phyloP scores from a whole-genome alignment of 2,329 filamentous ascomycete species.

The Atkinsonella texensis region DNA sequence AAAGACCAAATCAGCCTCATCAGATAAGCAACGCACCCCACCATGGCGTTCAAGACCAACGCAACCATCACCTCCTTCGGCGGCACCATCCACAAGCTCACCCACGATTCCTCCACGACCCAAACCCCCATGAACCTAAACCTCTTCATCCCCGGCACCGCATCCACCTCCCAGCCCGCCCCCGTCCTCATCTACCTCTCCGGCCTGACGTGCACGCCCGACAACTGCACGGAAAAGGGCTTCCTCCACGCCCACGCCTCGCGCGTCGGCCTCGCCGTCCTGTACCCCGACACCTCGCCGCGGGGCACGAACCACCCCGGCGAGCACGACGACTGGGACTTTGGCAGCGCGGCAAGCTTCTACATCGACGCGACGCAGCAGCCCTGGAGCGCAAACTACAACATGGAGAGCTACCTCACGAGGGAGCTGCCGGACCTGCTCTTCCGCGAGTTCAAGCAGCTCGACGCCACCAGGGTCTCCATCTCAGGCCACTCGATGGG shows the following conservation, averaged over 20 bases:
- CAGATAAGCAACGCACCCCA: conserved; percentile 11
- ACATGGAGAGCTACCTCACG: conserved; percentile 92
- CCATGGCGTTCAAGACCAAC: conserved; percentile 80
- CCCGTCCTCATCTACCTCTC: conserved; percentile 90
- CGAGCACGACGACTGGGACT: conserved; percentile 84
- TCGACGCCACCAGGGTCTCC: conserved; percentile 61
- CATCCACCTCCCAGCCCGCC: conserved; percentile 40
- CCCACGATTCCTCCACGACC: conserved; percentile 67
- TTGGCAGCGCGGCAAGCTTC: conserved; percentile 85
- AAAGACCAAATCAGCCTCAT: neutral
- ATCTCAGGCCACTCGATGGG: conserved; percentile 97
- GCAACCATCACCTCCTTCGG: conserved; percentile 85
- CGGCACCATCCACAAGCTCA: conserved; percentile 88
- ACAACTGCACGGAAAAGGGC: conserved; percentile 71
- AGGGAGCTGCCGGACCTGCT: conserved; percentile 71
- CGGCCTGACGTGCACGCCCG: conserved; percentile 86
- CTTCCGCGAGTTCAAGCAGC: conserved; percentile 54
- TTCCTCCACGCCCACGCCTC: conserved; percentile 83
- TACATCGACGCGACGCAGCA: conserved; percentile 76
- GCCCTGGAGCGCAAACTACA: conserved; percentile 69
- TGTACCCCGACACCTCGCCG: conserved; percentile 92
- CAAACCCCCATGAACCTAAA: conserved; percentile 86
- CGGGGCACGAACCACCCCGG: conserved; percentile 69
- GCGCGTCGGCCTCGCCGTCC: conserved; percentile 73
- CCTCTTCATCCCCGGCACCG: conserved; percentile 74